Conservation (phyloP, 352 stramenopile species). For the Aphanomyces stellatus region DNA sequence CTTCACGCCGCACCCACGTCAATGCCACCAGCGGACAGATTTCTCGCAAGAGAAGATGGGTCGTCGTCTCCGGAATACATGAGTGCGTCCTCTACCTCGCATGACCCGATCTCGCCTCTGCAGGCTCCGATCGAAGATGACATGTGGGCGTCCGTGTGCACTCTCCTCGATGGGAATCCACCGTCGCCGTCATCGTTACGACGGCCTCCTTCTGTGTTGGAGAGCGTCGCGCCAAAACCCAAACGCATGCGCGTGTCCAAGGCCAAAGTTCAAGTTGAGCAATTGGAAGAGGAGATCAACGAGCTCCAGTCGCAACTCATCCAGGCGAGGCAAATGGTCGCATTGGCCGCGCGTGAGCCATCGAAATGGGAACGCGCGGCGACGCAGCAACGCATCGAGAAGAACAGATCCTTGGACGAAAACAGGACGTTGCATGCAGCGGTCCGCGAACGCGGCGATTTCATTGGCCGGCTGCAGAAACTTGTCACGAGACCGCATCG, state of each 20-base stretch:
- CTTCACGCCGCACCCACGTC: too few relatives aligned
- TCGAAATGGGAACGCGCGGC: background rate
- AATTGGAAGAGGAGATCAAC: background rate
- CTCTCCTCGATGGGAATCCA: background rate
- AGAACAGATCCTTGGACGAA: background rate
- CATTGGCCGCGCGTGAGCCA: background rate
- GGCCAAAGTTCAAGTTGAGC: background rate
- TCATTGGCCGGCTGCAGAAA: constrained; percentile 1
- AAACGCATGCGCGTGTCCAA: background rate
- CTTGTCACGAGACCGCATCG: background rate
- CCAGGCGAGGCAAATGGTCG: background rate
- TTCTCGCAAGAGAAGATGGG: too few relatives aligned
- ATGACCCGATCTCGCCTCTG: too few relatives aligned
- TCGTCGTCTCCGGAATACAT: too few relatives aligned
- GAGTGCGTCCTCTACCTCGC: too few relatives aligned
- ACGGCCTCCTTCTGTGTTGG: background rate
- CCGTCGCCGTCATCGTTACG: background rate
- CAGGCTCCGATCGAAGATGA: background rate
- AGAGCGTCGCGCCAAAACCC: background rate
- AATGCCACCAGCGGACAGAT: too few relatives aligned
- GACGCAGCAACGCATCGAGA: background rate
- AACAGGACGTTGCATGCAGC: background rate
- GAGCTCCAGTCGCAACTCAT: background rate
- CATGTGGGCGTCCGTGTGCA: background rate
- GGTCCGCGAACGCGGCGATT: background rate